These are phyloP conservation scores for Eimeria praecox DNA, from an alignment of 169 alveolate species.

Conservation along the genomic window DNA sequence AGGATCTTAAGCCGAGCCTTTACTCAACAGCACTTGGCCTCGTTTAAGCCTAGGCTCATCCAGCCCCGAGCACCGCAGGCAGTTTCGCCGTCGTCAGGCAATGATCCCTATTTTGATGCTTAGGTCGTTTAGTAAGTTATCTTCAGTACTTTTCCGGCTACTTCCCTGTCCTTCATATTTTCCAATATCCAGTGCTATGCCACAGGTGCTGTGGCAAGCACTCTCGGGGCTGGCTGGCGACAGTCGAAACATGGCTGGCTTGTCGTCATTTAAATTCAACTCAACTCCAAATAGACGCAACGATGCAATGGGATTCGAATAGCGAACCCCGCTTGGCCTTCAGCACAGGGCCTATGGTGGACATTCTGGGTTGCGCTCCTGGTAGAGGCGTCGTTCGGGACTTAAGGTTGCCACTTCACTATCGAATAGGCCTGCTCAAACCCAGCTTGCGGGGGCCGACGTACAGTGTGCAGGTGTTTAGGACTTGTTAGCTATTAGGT, in stretches of 20 bases:
- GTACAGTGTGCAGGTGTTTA: neutral
- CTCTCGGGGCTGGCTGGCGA: conserved; percentile 22
- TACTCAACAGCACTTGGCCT: neutral
- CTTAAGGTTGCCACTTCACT: neutral
- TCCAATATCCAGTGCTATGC: neutral
- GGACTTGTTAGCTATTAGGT: neutral
- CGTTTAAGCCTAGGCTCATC: neutral
- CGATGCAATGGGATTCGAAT: neutral
- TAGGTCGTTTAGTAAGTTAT: neutral
- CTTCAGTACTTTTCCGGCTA: neutral
- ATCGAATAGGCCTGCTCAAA: neutral
- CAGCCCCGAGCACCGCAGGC: conserved; percentile 13
- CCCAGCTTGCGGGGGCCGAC: neutral
- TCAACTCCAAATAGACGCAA: neutral
- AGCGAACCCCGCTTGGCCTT: neutral
- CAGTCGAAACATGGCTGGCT: neutral
- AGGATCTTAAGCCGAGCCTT: neutral
- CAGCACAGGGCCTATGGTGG: neutral
- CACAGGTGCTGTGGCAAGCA: neutral
- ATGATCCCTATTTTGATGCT: neutral
- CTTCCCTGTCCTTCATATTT: neutral
- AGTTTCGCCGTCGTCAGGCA: neutral
- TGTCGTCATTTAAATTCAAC: neutral
- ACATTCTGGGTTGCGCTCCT: neutral
- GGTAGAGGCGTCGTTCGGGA: neutral